These are phyloP conservation scores for Yarrowia bubula DNA, from an alignment of 805 yeast species.

Conservation along the genomic window DNA sequence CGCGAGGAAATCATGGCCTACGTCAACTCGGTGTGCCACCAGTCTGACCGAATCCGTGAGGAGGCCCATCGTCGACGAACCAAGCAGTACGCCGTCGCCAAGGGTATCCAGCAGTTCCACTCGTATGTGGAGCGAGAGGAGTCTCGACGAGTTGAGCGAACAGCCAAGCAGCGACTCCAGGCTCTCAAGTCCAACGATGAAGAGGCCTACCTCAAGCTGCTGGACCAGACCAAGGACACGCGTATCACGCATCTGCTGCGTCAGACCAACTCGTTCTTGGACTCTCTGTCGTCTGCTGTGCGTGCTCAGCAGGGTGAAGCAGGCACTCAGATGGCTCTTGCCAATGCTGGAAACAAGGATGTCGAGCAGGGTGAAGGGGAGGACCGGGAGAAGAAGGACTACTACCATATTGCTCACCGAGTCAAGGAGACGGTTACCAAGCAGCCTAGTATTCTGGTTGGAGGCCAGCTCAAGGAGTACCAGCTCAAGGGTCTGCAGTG, in stretches of 20 bases:
- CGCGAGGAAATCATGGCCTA: slow-evolving; percentile 38
- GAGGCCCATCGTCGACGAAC: slow-evolving; percentile 31
- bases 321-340: slow-evolving; percentile 33
- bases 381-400: slow-evolving; percentile 70
- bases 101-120: slow-evolving; percentile 54
- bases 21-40: slow-evolving; percentile 35
- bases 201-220: slow-evolving; percentile 90
- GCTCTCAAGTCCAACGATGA: slow-evolving; percentile 96
- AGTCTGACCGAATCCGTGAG: slow-evolving; percentile 35
- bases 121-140: slow-evolving; percentile 83
- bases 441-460: slow-evolving; percentile 83
- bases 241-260: slow-evolving; percentile 91
- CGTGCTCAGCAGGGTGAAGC: slow-evolving; percentile 77
- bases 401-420: slow-evolving; percentile 89
- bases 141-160: slow-evolving; percentile 80
- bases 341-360: slow-evolving; percentile 23
- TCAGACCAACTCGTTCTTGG: slow-evolving; percentile 89
- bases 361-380: slow-evolving; percentile 44
- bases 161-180: slow-evolving; percentile 96
- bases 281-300: slow-evolving; percentile 86
- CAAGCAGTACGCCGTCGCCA: slow-evolving; percentile 34
- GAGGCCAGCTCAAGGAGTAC: slow-evolving; percentile 90
- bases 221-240: slow-evolving; percentile 96
- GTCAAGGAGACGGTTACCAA: slow-evolving; percentile 72
- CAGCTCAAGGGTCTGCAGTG: slow-evolving; percentile 93